phyloP scores from a whole-genome alignment of 371 early-diverging fungal genomes.

The Parasitella parasitica region DNA sequence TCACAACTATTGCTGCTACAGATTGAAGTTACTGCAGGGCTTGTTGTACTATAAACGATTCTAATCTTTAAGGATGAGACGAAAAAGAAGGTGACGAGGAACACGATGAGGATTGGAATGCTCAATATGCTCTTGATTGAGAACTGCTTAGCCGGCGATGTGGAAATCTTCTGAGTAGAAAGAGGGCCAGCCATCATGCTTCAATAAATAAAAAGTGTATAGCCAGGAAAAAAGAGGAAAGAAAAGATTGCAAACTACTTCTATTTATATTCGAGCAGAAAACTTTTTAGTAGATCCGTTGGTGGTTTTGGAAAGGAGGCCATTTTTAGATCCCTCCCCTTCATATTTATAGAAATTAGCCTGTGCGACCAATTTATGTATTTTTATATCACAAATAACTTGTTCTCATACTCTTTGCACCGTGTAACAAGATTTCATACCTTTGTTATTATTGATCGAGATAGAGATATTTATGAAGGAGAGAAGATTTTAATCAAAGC shows the following conservation, averaged over 20 bases:
- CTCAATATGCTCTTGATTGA: neutral
- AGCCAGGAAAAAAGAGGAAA: neutral
- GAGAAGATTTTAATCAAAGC: neutral
- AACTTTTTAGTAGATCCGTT: constrained; percentile 5
- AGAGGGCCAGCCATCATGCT: constrained; percentile 5
- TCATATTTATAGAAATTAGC: constrained; percentile 16
- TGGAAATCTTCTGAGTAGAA: neutral
- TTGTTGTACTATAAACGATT: constrained; percentile 15
- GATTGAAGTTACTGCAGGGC: neutral
- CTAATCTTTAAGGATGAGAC: constrained; percentile 21
- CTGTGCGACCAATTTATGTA: neutral
- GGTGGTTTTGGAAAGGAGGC: neutral
- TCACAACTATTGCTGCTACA: neutral
- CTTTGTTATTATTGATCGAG: neutral
- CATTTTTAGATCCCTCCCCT: constrained; percentile 16
- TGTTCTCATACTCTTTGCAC: neutral
- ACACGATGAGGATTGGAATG: constrained; percentile 6
- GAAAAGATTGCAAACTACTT: neutral
- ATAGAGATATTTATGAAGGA: neutral
- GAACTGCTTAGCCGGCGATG: neutral
- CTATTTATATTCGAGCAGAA: constrained; percentile 5
- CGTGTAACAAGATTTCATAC: neutral
- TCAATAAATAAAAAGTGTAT: neutral
- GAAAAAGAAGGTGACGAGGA: constrained; percentile 23
- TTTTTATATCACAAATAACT: neutral